Conservation (phyloP, 2,329 filamentous ascomycete species). For the Colletotrichum sojae region DNA sequence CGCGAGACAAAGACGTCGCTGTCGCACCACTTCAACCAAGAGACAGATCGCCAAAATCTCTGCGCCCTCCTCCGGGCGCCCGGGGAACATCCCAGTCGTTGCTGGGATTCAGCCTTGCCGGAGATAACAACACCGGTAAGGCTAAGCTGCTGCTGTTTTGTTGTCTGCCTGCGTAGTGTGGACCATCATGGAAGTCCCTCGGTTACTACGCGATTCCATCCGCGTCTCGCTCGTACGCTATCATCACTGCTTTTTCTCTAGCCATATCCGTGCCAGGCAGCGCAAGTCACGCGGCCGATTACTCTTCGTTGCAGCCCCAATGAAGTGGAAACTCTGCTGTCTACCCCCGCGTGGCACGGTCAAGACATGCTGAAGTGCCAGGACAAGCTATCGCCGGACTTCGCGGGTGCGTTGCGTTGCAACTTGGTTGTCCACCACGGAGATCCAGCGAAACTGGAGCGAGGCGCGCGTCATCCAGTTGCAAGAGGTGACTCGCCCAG, state of each 20-base stretch:
- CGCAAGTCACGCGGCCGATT: slow-evolving; percentile 7
- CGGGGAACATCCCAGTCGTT: slow-evolving; percentile 26
- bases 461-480: slow-evolving; percentile 11
- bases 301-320: not conserved
- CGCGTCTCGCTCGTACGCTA: not conserved
- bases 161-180: not conserved
- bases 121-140: slow-evolving; percentile 8
- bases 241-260: not conserved
- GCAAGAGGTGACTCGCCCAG: slow-evolving; percentile 16
- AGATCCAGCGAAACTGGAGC: not conserved
- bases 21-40: slow-evolving; percentile 30
- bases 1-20: slow-evolving; percentile 24
- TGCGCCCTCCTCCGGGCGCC: not conserved
- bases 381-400: slow-evolving; percentile 11
- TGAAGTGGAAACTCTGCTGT: not conserved
- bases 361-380: slow-evolving; percentile 1
- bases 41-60: slow-evolving; percentile 32
- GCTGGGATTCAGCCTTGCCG: slow-evolving; percentile 32
- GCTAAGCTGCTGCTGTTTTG: slow-evolving; percentile 8
- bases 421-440: too few species aligned
- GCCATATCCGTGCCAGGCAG: not conserved
- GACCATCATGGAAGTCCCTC: not conserved
- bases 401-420: slow-evolving; percentile 1
- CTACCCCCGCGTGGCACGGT: not conserved
- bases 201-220: not conserved